Evolutionary conservation across 345 rosid genomes (phyloP), one percentile per base, ranked within the genome.

Genomic region (Ceriops decandra): DNA sequence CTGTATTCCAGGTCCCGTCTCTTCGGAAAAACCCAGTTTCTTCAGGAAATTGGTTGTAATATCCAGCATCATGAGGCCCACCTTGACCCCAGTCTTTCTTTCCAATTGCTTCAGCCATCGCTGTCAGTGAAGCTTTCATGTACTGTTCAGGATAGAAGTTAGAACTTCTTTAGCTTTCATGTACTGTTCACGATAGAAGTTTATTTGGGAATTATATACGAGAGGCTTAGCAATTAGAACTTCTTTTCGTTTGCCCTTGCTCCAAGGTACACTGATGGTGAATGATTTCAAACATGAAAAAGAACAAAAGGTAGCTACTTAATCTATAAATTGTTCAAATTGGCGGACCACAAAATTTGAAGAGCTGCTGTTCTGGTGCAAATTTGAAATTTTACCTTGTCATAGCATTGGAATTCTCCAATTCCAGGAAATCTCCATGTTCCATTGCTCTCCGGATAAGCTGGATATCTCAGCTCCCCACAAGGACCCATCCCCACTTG

Each of bases 401-500:
- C 99, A 32, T 90, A 88, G 85, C 97, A 95, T 76, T 91, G 99
- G 80, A 95, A 95, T 84, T 95, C 99, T 74, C 97, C 97, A 56
- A 91, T 95, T 79, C 99, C 95, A 0, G 97, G 97, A 76, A 90
- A 90, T 54, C 72, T 87, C 99, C 96, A 95, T 20, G 92, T 87
- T 49, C 99, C 97, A 1, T 91, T 86, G 88, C 89, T 90, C 82
- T 95, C 96, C 57, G 97, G 99, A 77, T 91, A 91, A 65, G 97
- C 76, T 78, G 97, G 99, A 70, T 86, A 91, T 79, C 97, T 84
- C 70, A 93, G 74, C 71, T 93, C 96, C 67, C 98, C 98, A 52
- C 98, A 93, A 68, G 97, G 98, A 24, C 98, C 98, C 97, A 91
- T 77, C 24, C 98, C 97, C 63, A 89, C 98, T 85, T 93, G 98